Evolutionary conservation across 2,329 filamentous ascomycete species (phyloP).

Genomic region (Alternaria alternata): DNA sequence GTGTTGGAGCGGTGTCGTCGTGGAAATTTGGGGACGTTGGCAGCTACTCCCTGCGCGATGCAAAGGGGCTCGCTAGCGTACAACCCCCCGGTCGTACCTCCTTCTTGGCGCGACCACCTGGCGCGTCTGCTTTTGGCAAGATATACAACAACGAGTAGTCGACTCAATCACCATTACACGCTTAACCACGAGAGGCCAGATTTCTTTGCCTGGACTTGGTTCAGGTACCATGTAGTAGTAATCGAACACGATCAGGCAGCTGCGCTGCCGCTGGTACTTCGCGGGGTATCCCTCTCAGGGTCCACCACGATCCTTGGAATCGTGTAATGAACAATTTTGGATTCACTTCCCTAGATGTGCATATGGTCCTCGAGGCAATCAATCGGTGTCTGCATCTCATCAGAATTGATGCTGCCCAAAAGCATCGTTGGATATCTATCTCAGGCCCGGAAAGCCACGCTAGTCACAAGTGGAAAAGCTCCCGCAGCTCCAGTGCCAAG

Average conservation of each 20-base stretch:
- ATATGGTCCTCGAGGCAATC: not conserved
- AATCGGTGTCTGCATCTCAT: not conserved
- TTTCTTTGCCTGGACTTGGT: no score
- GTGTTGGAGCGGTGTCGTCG: constrained; percentile 42
- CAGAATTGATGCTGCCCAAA: not conserved
- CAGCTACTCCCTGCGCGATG: constrained; percentile 49
- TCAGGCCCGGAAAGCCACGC: not conserved
- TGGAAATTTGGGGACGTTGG: constrained; percentile 53
- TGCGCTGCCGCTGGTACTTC: not conserved
- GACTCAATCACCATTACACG: not conserved
- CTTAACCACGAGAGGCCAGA: not conserved
- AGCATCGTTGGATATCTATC: not conserved
- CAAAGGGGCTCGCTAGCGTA: constrained; percentile 52
- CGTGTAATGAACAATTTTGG: not conserved
- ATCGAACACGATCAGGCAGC: no score
- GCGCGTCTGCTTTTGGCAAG: constrained; percentile 30
- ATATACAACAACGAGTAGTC: constrained; percentile 14
- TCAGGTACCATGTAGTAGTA: no score
- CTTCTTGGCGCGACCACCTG: constrained; percentile 39
- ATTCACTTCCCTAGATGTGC: not conserved
- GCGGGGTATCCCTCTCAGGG: not conserved
- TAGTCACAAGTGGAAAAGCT: constrained; percentile 22
- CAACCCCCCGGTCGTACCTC: constrained; percentile 42
- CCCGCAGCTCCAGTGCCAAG: constrained; percentile 9
- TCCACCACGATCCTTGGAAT: not conserved